Conservation (phyloP, 352 stramenopile species). For the Phytopythium vexans region DNA sequence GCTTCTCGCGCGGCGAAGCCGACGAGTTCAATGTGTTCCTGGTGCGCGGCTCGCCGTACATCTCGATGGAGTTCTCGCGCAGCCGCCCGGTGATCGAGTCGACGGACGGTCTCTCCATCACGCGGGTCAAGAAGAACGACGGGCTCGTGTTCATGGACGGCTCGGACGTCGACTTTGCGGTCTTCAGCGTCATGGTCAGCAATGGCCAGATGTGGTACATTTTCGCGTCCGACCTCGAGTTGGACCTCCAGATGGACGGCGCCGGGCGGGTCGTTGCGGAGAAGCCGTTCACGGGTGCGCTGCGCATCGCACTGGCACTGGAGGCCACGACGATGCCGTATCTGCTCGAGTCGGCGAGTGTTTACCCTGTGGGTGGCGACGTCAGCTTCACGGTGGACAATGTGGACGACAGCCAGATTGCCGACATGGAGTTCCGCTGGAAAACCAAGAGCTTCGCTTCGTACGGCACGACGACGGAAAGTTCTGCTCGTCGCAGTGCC, state of each 20-base stretch:
- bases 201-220: slow-evolving; percentile 69
- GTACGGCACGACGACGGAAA: slow-evolving; percentile 17
- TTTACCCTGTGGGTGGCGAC: slow-evolving; percentile 55
- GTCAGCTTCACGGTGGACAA: slow-evolving; percentile 43
- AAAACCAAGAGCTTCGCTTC: slow-evolving; percentile 46
- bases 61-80: slow-evolving; percentile 65
- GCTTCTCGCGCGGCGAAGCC: slow-evolving; percentile 36
- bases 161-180: slow-evolving; percentile 36
- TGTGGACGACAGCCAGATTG: slow-evolving; percentile 21
- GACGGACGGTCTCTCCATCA: slow-evolving; percentile 44
- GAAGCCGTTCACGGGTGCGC: slow-evolving; percentile 41
- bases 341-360: slow-evolving; percentile 50
- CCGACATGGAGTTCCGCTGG: slow-evolving; percentile 57
- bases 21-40: slow-evolving; percentile 56
- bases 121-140: slow-evolving; percentile 42
- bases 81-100: slow-evolving; percentile 54
- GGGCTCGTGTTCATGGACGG: slow-evolving; percentile 42
- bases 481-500: slow-evolving; percentile 3
- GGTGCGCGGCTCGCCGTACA: slow-evolving; percentile 76
- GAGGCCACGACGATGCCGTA: slow-evolving; percentile 34
- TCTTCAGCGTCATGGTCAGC: slow-evolving; percentile 48
- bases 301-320: slow-evolving; percentile 49
- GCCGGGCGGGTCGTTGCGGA: slow-evolving; percentile 33
- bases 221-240: slow-evolving; percentile 45
- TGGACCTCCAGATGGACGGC: slow-evolving; percentile 37